Conservation (phyloP, 495 filamentous ascomycete species). For the Penicillium angulare region DNA sequence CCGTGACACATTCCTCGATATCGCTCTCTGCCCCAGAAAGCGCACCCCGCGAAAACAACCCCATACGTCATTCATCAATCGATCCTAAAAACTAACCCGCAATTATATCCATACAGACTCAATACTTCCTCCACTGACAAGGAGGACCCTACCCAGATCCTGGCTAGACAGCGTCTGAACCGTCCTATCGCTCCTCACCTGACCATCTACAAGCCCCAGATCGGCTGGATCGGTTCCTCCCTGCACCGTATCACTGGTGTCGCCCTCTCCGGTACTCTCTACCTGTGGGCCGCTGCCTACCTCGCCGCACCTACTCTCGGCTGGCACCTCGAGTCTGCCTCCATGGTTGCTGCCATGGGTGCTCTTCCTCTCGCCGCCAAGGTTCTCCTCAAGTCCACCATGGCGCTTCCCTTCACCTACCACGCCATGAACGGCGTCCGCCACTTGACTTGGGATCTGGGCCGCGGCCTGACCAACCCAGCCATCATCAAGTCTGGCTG, state of each 20-base stretch:
- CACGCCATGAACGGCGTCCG: constrained; percentile 85
- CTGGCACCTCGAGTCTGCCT: constrained; percentile 79
- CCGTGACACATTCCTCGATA: neutral
- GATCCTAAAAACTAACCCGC: constrained; percentile 13
- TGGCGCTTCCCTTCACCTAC: constrained; percentile 84
- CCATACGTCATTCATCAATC: constrained; percentile 32
- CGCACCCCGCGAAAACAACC: constrained; percentile 2
- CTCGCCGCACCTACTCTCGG: constrained; percentile 77
- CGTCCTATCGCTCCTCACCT: constrained; percentile 91
- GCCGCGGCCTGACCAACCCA: constrained; percentile 63
- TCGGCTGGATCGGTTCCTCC: constrained; percentile 76
- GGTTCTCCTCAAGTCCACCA: constrained; percentile 64
- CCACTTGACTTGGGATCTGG: constrained; percentile 85
- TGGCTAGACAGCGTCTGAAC: constrained; percentile 75
- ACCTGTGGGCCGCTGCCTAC: constrained; percentile 82
- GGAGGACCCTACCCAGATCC: constrained; percentile 64
- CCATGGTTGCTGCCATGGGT: constrained; percentile 74
- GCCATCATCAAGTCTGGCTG: constrained; percentile 74
- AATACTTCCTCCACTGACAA: constrained; percentile 59
- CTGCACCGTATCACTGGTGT: constrained; percentile 81
- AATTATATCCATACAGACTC: constrained; percentile 25
- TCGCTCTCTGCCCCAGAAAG: neutral
- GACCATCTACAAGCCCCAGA: constrained; percentile 80
- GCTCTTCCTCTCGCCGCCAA: constrained; percentile 67
- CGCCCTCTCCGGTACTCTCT: constrained; percentile 69